Percentiles rank a stretch among this genome's conserved stretches.
These are phyloP conservation scores for Aegilops sharonensis DNA, from an alignment of 176 grass and related monocot species.

Conservation along the genomic window DNA sequence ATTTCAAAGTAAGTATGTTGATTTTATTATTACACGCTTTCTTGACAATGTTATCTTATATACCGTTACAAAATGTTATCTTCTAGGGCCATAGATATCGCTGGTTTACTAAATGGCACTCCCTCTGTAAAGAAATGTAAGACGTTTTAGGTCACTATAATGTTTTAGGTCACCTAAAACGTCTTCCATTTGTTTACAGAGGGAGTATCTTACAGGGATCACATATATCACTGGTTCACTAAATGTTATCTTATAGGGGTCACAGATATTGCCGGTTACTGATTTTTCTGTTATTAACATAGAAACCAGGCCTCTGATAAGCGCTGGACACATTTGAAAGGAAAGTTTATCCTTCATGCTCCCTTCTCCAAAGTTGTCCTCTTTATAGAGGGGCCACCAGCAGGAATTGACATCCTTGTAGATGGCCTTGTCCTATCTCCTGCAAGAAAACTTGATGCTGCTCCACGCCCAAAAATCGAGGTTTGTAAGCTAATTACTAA, in stretches of 20 bases:
- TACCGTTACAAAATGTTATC: background rate
- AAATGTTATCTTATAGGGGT: background rate
- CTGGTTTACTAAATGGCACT: too few relatives aligned
- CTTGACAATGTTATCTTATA: background rate
- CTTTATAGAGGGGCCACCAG: slow-evolving; percentile 87
- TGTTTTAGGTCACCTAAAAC: too few relatives aligned
- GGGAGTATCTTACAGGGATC: too few relatives aligned
- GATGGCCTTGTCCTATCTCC: slow-evolving; percentile 67
- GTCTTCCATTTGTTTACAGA: too few relatives aligned
- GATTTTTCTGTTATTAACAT: slow-evolving; percentile 24
- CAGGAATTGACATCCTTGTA: slow-evolving; percentile 88
- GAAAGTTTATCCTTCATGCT: slow-evolving; percentile 81
- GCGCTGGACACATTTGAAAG: slow-evolving; percentile 83
- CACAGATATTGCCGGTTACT: background rate
- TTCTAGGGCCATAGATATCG: too few relatives aligned
- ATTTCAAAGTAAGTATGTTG: slow-evolving; percentile 76
- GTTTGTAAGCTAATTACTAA: slow-evolving; percentile 38
- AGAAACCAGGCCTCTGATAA: slow-evolving; percentile 80
- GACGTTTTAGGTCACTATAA: too few relatives aligned
- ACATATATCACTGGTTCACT: too few relatives aligned
- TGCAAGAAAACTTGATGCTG: slow-evolving; percentile 53
- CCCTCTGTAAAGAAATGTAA: too few relatives aligned
- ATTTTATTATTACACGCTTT: background rate
- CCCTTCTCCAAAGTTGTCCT: slow-evolving; percentile 70
- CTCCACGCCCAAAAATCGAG: slow-evolving; percentile 61